A percentile compares a stretch with the other conserved stretches of the same genome.
Conservation (phyloP, 441 rosid species). For the Adansonia gregorii region DNA sequence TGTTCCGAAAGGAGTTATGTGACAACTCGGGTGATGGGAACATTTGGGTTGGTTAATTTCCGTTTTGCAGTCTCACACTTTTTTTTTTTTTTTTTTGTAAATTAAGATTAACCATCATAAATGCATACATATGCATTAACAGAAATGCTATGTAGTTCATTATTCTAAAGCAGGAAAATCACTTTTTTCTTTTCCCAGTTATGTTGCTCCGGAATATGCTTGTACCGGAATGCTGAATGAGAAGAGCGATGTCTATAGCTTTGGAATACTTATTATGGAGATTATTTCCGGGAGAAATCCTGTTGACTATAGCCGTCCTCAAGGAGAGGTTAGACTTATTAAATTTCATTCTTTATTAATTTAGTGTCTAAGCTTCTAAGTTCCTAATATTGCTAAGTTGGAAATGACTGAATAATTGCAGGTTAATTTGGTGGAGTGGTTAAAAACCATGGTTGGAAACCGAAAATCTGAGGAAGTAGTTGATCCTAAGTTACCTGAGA, state of each 20-base stretch:
- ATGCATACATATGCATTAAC: background rate
- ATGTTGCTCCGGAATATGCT: conserved; percentile 98
- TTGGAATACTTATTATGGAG: conserved; percentile 91
- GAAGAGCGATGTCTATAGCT: conserved; percentile 92
- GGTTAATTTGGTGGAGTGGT: conserved; percentile 94
- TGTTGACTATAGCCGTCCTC: conserved; percentile 83
- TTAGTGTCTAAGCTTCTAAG: background rate
- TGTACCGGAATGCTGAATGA: conserved; percentile 97
- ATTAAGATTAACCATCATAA: background rate
- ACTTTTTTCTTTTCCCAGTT: conserved; percentile 45
- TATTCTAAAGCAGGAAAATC: conserved; percentile 18
- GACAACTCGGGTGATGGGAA: conserved; percentile 98
- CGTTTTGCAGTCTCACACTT: conserved; percentile 12
- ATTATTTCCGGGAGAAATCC: conserved; percentile 85
- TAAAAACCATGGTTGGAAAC: conserved; percentile 83
- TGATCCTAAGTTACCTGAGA: conserved; percentile 82
- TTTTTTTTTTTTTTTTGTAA: background rate
- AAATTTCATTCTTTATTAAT: background rate
- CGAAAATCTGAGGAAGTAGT: conserved; percentile 85
- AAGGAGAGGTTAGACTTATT: conserved; percentile 72
- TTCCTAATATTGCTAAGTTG: conserved; percentile 16
- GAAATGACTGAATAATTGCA: conserved; percentile 37
- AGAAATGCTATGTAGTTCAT: background rate
- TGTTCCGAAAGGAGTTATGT: conserved; percentile 87
- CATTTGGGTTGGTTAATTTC: conserved; percentile 74